Evolutionary conservation across 169 alveolate species (phyloP).

Genomic region (Plasmodium vinckei): DNA sequence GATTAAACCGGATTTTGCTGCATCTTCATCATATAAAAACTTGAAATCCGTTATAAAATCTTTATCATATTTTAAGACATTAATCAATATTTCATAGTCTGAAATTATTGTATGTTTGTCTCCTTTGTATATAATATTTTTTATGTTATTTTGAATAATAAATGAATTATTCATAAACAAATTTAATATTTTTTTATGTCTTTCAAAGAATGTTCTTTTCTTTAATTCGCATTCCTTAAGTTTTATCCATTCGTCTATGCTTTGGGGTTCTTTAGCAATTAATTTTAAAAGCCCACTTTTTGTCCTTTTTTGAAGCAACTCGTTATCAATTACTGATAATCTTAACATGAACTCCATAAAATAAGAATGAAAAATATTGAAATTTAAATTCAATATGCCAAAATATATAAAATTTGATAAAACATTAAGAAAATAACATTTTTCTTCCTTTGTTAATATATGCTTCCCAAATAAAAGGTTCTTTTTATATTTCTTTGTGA

Average conservation of each 20-base stretch:
- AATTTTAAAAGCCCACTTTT: constrained; percentile 78
- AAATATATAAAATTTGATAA: constrained; percentile 83
- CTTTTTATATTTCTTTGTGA: constrained; percentile 71
- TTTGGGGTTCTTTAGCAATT: constrained; percentile 67
- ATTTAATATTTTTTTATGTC: constrained; percentile 70
- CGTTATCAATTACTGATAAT: constrained; percentile 75
- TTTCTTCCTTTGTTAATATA: constrained; percentile 76
- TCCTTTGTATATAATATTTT: constrained; percentile 46
- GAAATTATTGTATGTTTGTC: constrained; percentile 70
- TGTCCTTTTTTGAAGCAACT: constrained; percentile 74
- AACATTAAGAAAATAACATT: constrained; percentile 81
- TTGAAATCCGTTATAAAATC: constrained; percentile 77
- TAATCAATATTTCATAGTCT: constrained; percentile 67
- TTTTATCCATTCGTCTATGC: constrained; percentile 64
- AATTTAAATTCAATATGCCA: constrained; percentile 84
- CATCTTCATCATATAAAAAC: constrained; percentile 77
- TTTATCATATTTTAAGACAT: constrained; percentile 69
- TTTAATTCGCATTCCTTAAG: constrained; percentile 60
- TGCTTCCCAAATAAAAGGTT: constrained; percentile 25
- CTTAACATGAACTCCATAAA: constrained; percentile 81
- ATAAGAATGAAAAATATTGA: constrained; percentile 84
- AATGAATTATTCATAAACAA: constrained; percentile 51
- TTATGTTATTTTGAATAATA: constrained; percentile 70
- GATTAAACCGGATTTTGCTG: constrained; percentile 79
- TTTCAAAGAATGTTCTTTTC: constrained; percentile 59